Evolutionary conservation across 768 basidiomycete genomes (phyloP).

Genomic region (Gymnopilus junonius): DNA sequence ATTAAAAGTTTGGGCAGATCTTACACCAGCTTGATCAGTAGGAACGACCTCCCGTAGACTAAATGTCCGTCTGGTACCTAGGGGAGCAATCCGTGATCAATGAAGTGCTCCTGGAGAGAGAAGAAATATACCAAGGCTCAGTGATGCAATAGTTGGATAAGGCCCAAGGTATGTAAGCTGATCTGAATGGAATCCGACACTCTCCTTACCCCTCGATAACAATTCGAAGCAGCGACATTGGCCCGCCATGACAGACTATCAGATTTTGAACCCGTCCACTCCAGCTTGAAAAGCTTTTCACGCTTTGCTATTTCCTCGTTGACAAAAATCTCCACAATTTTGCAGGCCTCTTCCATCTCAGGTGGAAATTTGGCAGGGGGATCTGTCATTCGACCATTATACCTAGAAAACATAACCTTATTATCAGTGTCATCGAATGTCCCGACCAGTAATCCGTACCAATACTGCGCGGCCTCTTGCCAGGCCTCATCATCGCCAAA

Average conservation of each 20-base stretch:
- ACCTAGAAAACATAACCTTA: conserved; percentile 49
- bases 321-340: conserved; percentile 68
- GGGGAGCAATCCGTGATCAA: not conserved
- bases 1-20: conserved; percentile 75
- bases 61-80: conserved; percentile 73
- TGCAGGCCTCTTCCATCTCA: conserved; percentile 81
- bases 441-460: conserved; percentile 44
- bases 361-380: conserved; percentile 61
- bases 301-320: conserved; percentile 72
- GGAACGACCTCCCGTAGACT: conserved; percentile 81
- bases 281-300: conserved; percentile 57
- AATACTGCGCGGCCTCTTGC: conserved; percentile 77
- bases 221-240: conserved; percentile 86
- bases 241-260: conserved; percentile 60
- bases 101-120: not conserved
- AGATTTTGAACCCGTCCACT: conserved; percentile 53
- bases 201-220: conserved; percentile 82
- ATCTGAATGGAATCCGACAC: conserved; percentile 84
- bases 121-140: conserved; percentile 66
- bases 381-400: conserved; percentile 72
- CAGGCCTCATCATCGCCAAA: conserved; percentile 52
- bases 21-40: conserved; percentile 54
- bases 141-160: conserved; percentile 83
- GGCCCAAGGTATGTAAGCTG: conserved; percentile 83
- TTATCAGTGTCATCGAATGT: not conserved